A percentile compares a stretch with the other conserved stretches of the same genome.
phyloP scores from a whole-genome alignment of 2,329 filamentous ascomycete species.

The Pestalotiopsis sp. region DNA sequence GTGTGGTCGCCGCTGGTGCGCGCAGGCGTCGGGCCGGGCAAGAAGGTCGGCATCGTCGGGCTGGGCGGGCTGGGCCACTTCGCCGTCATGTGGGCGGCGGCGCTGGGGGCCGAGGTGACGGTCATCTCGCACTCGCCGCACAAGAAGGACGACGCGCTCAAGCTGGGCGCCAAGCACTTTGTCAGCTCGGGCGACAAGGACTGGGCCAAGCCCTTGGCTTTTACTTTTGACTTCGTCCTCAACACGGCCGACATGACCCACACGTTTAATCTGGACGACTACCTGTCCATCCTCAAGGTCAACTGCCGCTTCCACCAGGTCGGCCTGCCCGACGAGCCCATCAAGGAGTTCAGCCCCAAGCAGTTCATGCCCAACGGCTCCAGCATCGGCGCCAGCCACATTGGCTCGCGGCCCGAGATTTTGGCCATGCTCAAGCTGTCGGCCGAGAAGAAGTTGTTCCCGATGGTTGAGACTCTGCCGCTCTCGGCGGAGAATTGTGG shows the following conservation, averaged over 20 bases:
- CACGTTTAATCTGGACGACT: conserved; percentile 55
- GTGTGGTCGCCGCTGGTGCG: conserved; percentile 70
- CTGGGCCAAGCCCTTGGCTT: conserved; percentile 59
- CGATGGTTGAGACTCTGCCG: conserved; percentile 59
- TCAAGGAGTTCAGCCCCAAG: conserved; percentile 44
- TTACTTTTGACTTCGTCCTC: conserved; percentile 54
- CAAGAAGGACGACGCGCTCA: conserved; percentile 63
- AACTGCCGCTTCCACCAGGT: conserved; percentile 60
- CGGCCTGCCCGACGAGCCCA: conserved; percentile 55
- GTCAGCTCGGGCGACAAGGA: conserved; percentile 49
- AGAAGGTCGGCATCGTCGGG: conserved; percentile 71
- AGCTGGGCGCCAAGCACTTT: conserved; percentile 63
- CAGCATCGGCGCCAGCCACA: conserved; percentile 51
- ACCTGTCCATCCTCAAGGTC: conserved; percentile 54
- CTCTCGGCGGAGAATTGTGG: conserved; percentile 70
- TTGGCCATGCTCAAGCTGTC: conserved; percentile 61
- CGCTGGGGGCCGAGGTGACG: conserved; percentile 68
- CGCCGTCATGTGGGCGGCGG: conserved; percentile 70
- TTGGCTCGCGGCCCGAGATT: conserved; percentile 64
- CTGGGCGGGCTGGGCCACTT: conserved; percentile 77
- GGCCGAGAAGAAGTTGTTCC: conserved; percentile 52
- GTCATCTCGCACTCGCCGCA: conserved; percentile 62
- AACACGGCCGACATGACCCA: conserved; percentile 53
- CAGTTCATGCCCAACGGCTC: conserved; percentile 42
- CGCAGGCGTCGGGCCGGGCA: conserved; percentile 70